Evolutionary conservation across 768 basidiomycete genomes (phyloP), one percentile per base, ranked within the genome.

Genomic region (Tephrocybe rancida): DNA sequence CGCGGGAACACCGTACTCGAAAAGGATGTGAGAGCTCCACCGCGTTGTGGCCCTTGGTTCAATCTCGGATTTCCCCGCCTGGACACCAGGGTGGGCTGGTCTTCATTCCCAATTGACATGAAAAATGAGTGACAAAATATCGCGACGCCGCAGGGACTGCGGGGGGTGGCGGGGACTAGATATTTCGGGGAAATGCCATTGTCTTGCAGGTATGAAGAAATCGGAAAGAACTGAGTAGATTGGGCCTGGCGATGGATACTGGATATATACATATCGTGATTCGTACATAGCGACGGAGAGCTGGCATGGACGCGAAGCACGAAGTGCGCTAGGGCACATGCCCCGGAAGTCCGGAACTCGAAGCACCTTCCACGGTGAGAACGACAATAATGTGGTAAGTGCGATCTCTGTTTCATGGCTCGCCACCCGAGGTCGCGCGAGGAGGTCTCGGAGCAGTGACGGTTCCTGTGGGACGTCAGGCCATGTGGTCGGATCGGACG

Each of bases 361-460:
- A 25, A 43, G 42, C 39, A 16, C 39, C 39, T 9, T n/a, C 21
- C n/a, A 41, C 16, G 16, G 19, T 41, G n/a, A 21, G 38, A 41
- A 18, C 16, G 38, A n/a, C 10, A 41, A 41, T 8, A 41, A n/a
- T 10, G 19, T n/a, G 3, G 25, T 26, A 25, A 19, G n/a, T 26
- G 13, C n/a, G 16, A 44, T 27, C 25, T 44, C 18, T 18, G 44
- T 44, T 44, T 44, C 26, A 44, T n/a, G 16, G 18, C 4, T 29
- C 44, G 11, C 27, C 14, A 14, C 26, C 25, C 42, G 22, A 43
- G 24, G 22, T 44, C 21, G 50, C 21, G 54, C 48, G 54, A 50
- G 54, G 54, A 44, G 49, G 48, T 19, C 37, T 50, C 49, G 44
- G 54, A 50, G 49, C 22, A 45, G 27, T 55, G 49, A 47, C 38